Percentiles rank a stretch among this genome's conserved stretches.
These are phyloP conservation scores for Euptelea pleiosperma DNA, from an alignment of 164 flowering plant species.

Conservation along the genomic window DNA sequence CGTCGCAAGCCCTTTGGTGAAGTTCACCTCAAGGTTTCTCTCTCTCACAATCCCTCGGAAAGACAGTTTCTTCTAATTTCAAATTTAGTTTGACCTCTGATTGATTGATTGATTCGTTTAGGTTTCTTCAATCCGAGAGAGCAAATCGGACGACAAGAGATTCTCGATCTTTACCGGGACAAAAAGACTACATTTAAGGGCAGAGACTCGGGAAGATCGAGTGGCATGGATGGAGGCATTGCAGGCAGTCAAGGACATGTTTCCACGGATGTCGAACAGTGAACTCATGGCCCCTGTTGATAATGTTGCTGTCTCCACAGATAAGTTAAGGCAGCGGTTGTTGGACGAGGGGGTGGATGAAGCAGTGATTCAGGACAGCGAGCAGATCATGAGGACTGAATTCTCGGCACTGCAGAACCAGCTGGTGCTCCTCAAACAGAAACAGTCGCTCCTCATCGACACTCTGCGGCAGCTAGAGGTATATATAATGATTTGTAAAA, in stretches of 20 bases:
- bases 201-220: conserved; percentile 72
- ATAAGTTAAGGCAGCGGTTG: conserved; percentile 66
- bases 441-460: conserved; percentile 67
- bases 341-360: conserved; percentile 67
- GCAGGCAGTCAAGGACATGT: conserved; percentile 88
- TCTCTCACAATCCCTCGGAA: not conserved
- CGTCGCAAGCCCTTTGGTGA: conserved; percentile 60
- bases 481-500: no score
- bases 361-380: no score
- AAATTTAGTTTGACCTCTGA: not conserved
- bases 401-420: no score
- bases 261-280: conserved; percentile 79
- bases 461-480: conserved; percentile 85
- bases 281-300: no score
- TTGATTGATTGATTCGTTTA: conserved; percentile 13
- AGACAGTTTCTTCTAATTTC: not conserved
- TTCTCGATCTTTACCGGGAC: no score
- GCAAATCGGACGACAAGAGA: no score
- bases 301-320: conserved; percentile 67
- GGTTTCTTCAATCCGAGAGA: no score
- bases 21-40: conserved; percentile 39
- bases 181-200: conserved; percentile 74
- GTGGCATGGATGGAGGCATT: conserved; percentile 76
- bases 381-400: no score
- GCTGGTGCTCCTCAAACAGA: conserved; percentile 69